A percentile compares a stretch with the other conserved stretches of the same genome.
phyloP scores from a whole-genome alignment of 2,329 filamentous ascomycete genomes.

The Leptodontidium sp. region DNA sequence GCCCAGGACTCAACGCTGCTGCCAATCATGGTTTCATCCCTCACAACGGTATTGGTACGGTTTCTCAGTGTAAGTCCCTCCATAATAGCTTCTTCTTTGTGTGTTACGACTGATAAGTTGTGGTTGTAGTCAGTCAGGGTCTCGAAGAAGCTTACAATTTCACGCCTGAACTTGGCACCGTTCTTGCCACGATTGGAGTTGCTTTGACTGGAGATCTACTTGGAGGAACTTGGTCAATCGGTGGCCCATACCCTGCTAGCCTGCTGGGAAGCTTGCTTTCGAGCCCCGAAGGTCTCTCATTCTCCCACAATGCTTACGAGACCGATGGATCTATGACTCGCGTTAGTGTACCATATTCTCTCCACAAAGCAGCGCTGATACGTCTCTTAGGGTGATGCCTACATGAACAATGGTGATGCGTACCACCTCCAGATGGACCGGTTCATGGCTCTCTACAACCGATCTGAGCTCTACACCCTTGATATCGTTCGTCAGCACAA shows the following conservation, averaged over 20 bases:
- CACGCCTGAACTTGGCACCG: conserved; percentile 21
- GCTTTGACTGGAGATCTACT: conserved; percentile 25
- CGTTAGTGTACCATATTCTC: neutral
- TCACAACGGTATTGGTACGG: conserved; percentile 25
- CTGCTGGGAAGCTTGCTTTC: conserved; percentile 22
- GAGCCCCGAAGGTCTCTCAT: conserved; percentile 27
- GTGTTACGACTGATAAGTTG: too few species aligned
- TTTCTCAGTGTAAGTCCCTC: conserved; percentile 15
- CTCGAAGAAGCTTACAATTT: conserved; percentile 27
- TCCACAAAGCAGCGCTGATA: neutral
- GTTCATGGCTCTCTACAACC: conserved; percentile 27
- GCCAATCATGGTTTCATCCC: conserved; percentile 51
- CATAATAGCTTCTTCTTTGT: too few species aligned
- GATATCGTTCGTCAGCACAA: conserved; percentile 32
- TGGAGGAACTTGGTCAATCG: conserved; percentile 25
- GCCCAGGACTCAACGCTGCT: conserved; percentile 48
- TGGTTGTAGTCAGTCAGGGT: neutral
- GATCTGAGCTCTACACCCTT: conserved; percentile 26
- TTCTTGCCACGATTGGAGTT: conserved; percentile 24
- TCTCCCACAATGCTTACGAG: conserved; percentile 31
- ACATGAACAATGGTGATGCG: conserved; percentile 29
- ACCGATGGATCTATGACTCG: conserved; percentile 30
- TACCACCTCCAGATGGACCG: conserved; percentile 22
- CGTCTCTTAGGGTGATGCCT: conserved; percentile 26
- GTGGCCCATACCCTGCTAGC: conserved; percentile 26